phyloP scores from a whole-genome alignment of 169 alveolate genomes.

The Plasmodium vivax region DNA sequence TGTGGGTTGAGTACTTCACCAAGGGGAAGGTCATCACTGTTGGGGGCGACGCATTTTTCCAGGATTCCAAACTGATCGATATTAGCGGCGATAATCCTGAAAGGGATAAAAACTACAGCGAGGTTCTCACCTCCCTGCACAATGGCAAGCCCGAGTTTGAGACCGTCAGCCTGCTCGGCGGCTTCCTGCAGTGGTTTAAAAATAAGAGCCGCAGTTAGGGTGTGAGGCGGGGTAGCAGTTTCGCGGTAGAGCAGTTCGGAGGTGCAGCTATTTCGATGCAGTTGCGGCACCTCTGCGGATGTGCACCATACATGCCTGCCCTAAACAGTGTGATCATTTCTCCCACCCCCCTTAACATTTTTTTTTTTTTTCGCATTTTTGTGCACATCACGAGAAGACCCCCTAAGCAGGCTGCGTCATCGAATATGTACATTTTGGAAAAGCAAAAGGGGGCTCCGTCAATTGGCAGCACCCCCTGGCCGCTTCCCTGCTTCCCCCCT shows the following conservation, averaged over 20 bases:
- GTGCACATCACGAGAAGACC: not conserved
- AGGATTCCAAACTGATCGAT: slow-evolving; percentile 47
- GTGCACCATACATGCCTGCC: not conserved
- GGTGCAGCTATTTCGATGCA: not conserved
- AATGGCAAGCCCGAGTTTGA: slow-evolving; percentile 23
- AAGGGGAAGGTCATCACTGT: slow-evolving; percentile 73
- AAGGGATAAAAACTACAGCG: not conserved
- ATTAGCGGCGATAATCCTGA: not conserved
- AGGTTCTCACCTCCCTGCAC: slow-evolving; percentile 9
- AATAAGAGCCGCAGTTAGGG: slow-evolving; percentile 57
- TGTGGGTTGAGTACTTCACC: slow-evolving; percentile 72
- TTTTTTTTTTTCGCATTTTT: not conserved
- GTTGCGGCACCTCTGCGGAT: not conserved
- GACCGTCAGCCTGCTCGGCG: slow-evolving; percentile 60
- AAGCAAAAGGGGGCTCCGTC: not conserved
- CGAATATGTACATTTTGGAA: not conserved
- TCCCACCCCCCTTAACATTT: not conserved
- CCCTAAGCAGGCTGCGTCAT: not conserved
- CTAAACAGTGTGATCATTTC: not conserved
- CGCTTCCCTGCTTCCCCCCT: not conserved
- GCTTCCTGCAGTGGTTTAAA: slow-evolving; percentile 71
- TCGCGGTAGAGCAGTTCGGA: not conserved
- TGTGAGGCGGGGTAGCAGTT: not conserved
- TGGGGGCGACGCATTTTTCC: slow-evolving; percentile 65
- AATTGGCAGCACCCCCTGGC: not conserved